These are phyloP conservation scores for Lotmaria passim DNA, from an alignment of 208 protist species.

Conservation along the genomic window DNA sequence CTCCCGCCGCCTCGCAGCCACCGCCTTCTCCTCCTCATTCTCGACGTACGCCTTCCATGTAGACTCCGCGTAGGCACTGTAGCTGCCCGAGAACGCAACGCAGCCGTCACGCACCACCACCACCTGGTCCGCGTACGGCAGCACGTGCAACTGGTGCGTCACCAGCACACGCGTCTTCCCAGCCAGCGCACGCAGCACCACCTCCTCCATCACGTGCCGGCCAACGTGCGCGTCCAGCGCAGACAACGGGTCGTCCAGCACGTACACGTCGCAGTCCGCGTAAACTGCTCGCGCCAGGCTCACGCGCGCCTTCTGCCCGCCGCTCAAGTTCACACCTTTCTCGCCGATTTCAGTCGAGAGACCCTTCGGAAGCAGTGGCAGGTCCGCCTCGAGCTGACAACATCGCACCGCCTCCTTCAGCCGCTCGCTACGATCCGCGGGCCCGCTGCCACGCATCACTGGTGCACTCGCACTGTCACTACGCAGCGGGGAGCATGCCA, in stretches of 20 bases:
- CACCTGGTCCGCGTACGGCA: constrained; percentile 79
- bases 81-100: constrained; percentile 46
- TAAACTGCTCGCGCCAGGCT: constrained; percentile 84
- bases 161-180: constrained; percentile 91
- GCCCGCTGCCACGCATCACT: constrained; percentile 86
- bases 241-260: constrained; percentile 93
- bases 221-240: constrained; percentile 93
- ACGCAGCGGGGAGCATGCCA: constrained; percentile 36
- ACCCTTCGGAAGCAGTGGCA: constrained; percentile 50
- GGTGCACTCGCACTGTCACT: constrained; percentile 48
- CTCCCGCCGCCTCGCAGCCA: neutral
- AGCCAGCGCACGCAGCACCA: constrained; percentile 54
- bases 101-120: constrained; percentile 78
- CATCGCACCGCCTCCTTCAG: constrained; percentile 38
- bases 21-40: constrained; percentile 13
- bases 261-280: constrained; percentile 74
- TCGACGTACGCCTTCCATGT: constrained; percentile 22
- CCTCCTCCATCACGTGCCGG: constrained; percentile 59
- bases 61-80: constrained; percentile 39
- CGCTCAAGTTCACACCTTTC: constrained; percentile 67
- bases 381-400: constrained; percentile 77
- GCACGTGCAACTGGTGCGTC: constrained; percentile 94
- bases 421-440: constrained; percentile 82
- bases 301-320: constrained; percentile 87
- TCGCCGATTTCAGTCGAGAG: constrained; percentile 56